Conservation (phyloP, 225 moss, liverwort and hornwort species). For the Physcomitrium patens region DNA sequence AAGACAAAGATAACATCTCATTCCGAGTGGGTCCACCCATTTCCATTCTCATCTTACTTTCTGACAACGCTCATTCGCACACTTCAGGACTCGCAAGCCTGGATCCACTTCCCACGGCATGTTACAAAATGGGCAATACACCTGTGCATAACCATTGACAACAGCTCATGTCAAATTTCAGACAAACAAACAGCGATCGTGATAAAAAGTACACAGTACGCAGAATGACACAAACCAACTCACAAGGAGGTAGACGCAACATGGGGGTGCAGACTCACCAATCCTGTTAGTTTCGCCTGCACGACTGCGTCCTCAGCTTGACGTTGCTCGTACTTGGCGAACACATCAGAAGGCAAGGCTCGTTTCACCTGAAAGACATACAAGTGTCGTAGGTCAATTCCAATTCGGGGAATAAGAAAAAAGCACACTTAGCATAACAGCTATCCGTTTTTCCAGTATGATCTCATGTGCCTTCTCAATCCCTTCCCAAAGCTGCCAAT, state of each 20-base stretch:
- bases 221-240: neutral
- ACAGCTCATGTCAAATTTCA: constrained; percentile 14
- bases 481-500: constrained; percentile 4
- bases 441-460: no score
- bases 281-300: constrained; percentile 68
- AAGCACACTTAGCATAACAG: no score
- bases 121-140: constrained; percentile 53
- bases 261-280: constrained; percentile 48
- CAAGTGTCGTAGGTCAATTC: constrained; percentile 5
- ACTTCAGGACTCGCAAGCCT: constrained; percentile 65
- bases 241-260: neutral
- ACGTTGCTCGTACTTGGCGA: constrained; percentile 89
- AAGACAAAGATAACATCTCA: no score
- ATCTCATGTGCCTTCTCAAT: no score
- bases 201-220: neutral
- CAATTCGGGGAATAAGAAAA: constrained; percentile 10
- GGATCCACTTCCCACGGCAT: constrained; percentile 85
- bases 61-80: constrained; percentile 59
- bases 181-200: neutral
- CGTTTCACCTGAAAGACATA: constrained; percentile 61
- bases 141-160: no score
- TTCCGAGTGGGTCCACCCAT: no score
- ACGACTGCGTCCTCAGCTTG: constrained; percentile 89
- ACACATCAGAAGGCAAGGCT: constrained; percentile 67
- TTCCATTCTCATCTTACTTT: constrained; percentile 50